Percentiles rank a stretch among this genome's conserved stretches.
phyloP scores from a whole-genome alignment of 2,329 filamentous ascomycete species.

The Corynespora cassiicola region DNA sequence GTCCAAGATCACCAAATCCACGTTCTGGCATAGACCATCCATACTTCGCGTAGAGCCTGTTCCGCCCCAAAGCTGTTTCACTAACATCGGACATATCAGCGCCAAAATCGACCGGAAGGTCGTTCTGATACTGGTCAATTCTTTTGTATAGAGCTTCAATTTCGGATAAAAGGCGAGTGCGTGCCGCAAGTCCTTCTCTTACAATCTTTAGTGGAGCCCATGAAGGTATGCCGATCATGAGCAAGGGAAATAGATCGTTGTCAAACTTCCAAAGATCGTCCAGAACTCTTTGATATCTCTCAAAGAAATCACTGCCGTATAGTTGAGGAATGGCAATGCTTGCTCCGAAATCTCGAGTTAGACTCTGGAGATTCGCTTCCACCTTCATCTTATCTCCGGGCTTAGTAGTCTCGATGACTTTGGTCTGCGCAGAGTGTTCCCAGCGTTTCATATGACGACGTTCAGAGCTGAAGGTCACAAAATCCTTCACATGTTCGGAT shows the following conservation, averaged over 20 bases:
- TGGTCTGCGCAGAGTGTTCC: no score
- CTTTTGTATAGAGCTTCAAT: slow-evolving; percentile 38
- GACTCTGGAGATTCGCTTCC: slow-evolving; percentile 41
- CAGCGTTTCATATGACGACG: no score
- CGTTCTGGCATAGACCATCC: slow-evolving; percentile 28
- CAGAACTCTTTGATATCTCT: slow-evolving; percentile 59
- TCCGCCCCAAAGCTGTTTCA: slow-evolving; percentile 36
- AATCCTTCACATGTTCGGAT: no score
- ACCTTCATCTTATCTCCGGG: no score
- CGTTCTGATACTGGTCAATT: slow-evolving; percentile 20
- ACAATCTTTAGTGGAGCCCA: slow-evolving; percentile 59
- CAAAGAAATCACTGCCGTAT: slow-evolving; percentile 57
- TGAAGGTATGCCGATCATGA: slow-evolving; percentile 57
- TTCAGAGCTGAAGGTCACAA: no score
- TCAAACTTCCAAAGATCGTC: slow-evolving; percentile 62
- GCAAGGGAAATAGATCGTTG: slow-evolving; percentile 56
- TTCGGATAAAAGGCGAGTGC: slow-evolving; percentile 28
- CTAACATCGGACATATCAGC: slow-evolving; percentile 42
- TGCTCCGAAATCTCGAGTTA: slow-evolving; percentile 13
- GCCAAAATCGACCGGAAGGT: slow-evolving; percentile 40
- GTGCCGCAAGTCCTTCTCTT: slow-evolving; percentile 53
- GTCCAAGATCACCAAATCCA: slow-evolving; percentile 45
- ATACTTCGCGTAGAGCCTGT: slow-evolving; percentile 35
- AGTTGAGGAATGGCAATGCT: slow-evolving; percentile 11
- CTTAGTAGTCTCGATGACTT: no score